A percentile compares a stretch with the other conserved stretches of the same genome.
Conservation (phyloP, 805 yeast species). For the Pichia paraexigua region DNA sequence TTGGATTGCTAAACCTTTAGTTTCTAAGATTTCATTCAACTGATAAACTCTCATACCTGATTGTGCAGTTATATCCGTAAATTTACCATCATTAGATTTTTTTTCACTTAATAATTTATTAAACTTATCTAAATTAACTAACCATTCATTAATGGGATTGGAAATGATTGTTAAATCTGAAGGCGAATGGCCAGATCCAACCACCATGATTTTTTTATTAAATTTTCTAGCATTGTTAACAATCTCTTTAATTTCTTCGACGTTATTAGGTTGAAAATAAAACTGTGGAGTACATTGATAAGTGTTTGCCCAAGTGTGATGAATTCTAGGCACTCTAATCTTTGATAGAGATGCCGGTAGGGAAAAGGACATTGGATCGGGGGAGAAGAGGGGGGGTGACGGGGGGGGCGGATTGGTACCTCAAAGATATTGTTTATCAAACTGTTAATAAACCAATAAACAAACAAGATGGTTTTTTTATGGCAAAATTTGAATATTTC, state of each 20-base stretch:
- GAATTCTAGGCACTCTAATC: constrained; percentile 36
- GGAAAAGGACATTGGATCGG: constrained; percentile 9
- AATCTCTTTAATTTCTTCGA: constrained; percentile 62
- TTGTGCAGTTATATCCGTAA: constrained; percentile 87
- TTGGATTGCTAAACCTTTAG: constrained; percentile 70
- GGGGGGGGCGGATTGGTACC: too few species aligned
- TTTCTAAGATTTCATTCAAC: constrained; percentile 57
- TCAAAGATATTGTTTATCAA: too few species aligned
- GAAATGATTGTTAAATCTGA: constrained; percentile 78
- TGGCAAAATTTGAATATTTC: too few species aligned
- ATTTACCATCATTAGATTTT: constrained; percentile 50
- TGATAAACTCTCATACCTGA: constrained; percentile 81
- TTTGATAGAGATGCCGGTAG: constrained; percentile 22
- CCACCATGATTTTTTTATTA: constrained; percentile 65
- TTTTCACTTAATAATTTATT: constrained; percentile 40
- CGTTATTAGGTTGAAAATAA: constrained; percentile 65
- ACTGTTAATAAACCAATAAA: too few species aligned
- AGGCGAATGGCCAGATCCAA: constrained; percentile 95
- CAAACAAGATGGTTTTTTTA: too few species aligned
- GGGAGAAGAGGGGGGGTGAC: too few species aligned
- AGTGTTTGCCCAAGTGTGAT: constrained; percentile 87
- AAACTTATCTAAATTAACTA: constrained; percentile 75
- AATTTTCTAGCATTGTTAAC: constrained; percentile 56
- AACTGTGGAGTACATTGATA: constrained; percentile 68
- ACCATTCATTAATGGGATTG: constrained; percentile 54